A percentile compares a stretch with the other conserved stretches of the same genome.
Conservation (phyloP, 805 yeast species). For the Pichia sporocuriosa region DNA sequence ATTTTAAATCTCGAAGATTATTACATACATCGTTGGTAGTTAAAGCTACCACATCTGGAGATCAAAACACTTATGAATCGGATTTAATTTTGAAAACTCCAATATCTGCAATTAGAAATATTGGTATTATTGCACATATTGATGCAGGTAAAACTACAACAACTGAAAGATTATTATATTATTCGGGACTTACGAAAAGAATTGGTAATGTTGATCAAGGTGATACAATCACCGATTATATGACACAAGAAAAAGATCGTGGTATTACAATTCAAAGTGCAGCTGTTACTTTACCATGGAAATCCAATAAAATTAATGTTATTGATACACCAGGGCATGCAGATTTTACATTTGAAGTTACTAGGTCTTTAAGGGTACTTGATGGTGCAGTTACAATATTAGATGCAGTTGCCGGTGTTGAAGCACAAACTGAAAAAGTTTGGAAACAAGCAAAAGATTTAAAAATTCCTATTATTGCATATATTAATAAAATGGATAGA, state of each 20-base stretch:
- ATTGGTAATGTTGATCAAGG: conserved; percentile 96
- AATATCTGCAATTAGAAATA: conserved; percentile 55
- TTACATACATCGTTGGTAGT: background rate
- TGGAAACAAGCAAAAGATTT: conserved; percentile 78
- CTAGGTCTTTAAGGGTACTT: conserved; percentile 76
- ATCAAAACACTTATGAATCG: conserved; percentile 14
- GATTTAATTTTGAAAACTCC: conserved; percentile 20
- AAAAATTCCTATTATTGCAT: conserved; percentile 69
- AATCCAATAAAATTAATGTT: conserved; percentile 61
- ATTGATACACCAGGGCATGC: conserved; percentile 99
- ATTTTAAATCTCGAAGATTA: too few relatives aligned
- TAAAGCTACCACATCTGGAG: background rate
- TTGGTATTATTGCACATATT: conserved; percentile 97
- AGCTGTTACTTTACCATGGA: conserved; percentile 88
- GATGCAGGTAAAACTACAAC: conserved; percentile 99
- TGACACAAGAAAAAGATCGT: conserved; percentile 83
- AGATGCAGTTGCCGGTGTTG: conserved; percentile 97
- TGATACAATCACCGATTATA: conserved; percentile 89
- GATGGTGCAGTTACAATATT: conserved; percentile 92
- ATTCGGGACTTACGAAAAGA: conserved; percentile 69
- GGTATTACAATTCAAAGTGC: conserved; percentile 97
- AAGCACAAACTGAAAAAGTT: conserved; percentile 95
- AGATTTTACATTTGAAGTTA: conserved; percentile 93
- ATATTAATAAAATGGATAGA: conserved; percentile 92
- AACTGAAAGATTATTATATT: conserved; percentile 91